Conservation (phyloP, 306 rosid species). For the Cucurbita moschata region DNA sequence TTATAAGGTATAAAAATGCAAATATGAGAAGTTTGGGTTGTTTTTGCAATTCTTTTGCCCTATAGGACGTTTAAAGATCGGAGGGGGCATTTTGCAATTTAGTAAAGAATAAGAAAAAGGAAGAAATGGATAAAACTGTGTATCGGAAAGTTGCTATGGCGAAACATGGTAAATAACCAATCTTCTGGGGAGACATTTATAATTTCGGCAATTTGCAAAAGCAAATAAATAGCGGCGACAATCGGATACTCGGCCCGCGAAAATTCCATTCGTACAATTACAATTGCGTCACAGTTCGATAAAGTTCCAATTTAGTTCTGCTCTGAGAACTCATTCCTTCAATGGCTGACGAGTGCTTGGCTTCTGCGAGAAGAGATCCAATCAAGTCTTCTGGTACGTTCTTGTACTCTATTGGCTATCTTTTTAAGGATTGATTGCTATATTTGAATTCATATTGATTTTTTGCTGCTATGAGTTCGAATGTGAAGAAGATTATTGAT, state of each 20-base stretch:
- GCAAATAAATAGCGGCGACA: background rate
- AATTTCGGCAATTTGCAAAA: background rate
- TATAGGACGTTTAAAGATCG: too few relatives aligned
- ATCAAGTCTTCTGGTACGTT: conserved; percentile 61
- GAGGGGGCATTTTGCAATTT: too few relatives aligned
- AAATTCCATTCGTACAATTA: background rate
- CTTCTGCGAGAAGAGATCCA: conserved; percentile 48
- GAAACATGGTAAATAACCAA: too few relatives aligned
- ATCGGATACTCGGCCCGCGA: background rate
- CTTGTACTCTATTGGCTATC: background rate
- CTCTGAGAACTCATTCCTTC: background rate
- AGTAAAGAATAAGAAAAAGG: too few relatives aligned
- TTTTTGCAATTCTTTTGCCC: too few relatives aligned
- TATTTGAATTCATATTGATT: background rate
- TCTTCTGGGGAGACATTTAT: too few relatives aligned
- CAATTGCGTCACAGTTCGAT: background rate
- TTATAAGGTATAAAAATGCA: too few relatives aligned
- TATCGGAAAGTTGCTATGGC: too few relatives aligned
- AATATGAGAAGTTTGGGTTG: too few relatives aligned
- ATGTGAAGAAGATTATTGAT: background rate
- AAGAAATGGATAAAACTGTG: too few relatives aligned
- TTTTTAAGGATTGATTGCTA: background rate
- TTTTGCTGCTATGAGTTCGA: background rate
- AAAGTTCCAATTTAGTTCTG: background rate
- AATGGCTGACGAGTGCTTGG: conserved; percentile 54